Base-by-base conservation (phyloP, 2,329 filamentous ascomycete species). In the Aureobasidium sp. region DNA sequence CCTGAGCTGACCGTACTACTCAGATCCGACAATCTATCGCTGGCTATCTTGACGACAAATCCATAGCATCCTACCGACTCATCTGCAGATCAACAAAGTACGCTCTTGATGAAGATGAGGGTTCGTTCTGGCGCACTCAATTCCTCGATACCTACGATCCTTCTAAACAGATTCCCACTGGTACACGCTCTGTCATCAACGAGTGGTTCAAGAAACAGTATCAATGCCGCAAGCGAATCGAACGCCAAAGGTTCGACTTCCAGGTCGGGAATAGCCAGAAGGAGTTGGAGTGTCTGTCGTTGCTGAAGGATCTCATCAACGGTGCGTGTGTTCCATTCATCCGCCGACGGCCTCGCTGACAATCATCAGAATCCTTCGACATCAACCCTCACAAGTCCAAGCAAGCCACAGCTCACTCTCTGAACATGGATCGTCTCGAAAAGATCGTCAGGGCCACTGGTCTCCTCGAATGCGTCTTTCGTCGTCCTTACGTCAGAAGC, bases 111-210 rank as follows among this genome's bases (percentile, higher is more conserved):
- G 72, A 69, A 5, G 73, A 76, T 45, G 66, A 71, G 10, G 61
- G 65, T 29, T 76, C 74, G 7, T 78, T 82, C 67, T 83, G 81
- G 81, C 75, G 77, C 39, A 64, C 67, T 41, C 73, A 71, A 21
- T 83, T 79, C 65, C 67, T 72, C 15, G 61, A 69, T 27, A 70
- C 62, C 30, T 83, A 76, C 64, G 80, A 81, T 36, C 62, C 66
- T 27, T 39, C 48, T 34, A n/a, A 53, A 64, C 8, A 63, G 4
- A 39, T 63, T 0, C 63, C 44, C 6, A 9, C 30, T 37, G 39
- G 36, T 11, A 42, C 65, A 53, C 58, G 50, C 30, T 45, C 69
- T 48, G 54, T 58, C 59, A 48, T 61, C 59, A 72, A 73, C 58
- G 52, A 65, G 9, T 65, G 72, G 7, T 66, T 77, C 61, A 74